A percentile compares a stretch with the other conserved stretches of the same genome.
Conservation (phyloP, 495 filamentous ascomycete genomes). For the Talaromyces wortmannii region DNA sequence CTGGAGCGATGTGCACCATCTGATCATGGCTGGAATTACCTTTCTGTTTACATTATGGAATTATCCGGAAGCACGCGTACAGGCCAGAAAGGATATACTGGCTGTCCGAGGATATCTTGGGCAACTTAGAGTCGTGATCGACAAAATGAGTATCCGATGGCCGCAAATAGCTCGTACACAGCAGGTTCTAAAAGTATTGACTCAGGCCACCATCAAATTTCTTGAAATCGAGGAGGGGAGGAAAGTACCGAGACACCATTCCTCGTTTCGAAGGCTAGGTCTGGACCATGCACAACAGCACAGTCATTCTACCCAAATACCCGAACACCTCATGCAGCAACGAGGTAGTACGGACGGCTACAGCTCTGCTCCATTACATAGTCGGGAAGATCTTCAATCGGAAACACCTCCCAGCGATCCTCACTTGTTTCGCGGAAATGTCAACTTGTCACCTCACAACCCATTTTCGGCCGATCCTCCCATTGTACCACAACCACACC, state of each 20-base stretch:
- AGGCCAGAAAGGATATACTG: not conserved
- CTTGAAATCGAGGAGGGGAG: not conserved
- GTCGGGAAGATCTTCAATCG: not conserved
- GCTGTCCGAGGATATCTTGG: not conserved
- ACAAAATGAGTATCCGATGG: not conserved
- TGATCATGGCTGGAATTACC: not conserved
- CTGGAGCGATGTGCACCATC: not conserved
- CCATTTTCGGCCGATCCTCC: not conserved
- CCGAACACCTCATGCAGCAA: too few relatives aligned
- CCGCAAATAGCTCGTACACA: not conserved
- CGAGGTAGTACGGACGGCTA: not conserved
- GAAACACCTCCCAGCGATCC: not conserved
- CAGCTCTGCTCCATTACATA: not conserved
- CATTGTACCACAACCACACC: not conserved
- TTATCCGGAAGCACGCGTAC: not conserved
- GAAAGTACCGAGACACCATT: not conserved
- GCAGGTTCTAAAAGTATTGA: not conserved
- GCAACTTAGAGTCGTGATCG: not conserved
- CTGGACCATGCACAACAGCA: too few relatives aligned
- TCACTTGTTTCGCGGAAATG: not conserved
- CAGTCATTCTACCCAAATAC: too few relatives aligned
- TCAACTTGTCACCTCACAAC: not conserved
- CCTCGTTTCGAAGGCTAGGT: too few relatives aligned
- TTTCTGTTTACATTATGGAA: not conserved
- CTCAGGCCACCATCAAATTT: not conserved